phyloP scores from a whole-genome alignment of 1,284 basidiomycete genomes.

The Austropuccinia psidii region DNA sequence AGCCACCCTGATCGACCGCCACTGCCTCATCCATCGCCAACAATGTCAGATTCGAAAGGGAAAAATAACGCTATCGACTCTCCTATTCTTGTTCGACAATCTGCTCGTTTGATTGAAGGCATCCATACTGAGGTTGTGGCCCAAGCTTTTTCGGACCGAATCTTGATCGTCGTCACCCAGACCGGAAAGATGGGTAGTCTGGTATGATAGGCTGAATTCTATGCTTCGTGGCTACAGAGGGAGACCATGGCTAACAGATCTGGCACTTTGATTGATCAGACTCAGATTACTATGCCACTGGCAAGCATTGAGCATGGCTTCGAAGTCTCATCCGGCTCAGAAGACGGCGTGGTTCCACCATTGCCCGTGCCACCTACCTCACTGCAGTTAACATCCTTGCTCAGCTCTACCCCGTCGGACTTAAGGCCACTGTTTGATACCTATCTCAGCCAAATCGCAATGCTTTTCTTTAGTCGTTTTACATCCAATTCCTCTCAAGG shows the following conservation, averaged over 20 bases:
- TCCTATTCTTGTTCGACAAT: slow-evolving; percentile 54
- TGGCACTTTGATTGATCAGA: not conserved
- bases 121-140: slow-evolving; percentile 64
- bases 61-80: slow-evolving; percentile 59
- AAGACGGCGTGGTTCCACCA: not conserved
- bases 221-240: no score
- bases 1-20: not conserved
- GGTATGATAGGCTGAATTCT: no score
- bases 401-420: slow-evolving; percentile 19
- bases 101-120: slow-evolving; percentile 54
- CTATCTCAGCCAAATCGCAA: slow-evolving; percentile 25
- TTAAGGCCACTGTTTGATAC: slow-evolving; percentile 22
- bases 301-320: slow-evolving; percentile 18
- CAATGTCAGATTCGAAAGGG: slow-evolving; percentile 56
- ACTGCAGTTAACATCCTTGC: slow-evolving; percentile 11
- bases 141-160: slow-evolving; percentile 68
- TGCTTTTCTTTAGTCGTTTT: slow-evolving; percentile 24
- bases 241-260: not conserved
- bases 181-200: slow-evolving; percentile 75
- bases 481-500: not conserved
- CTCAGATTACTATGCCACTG: slow-evolving; percentile 20
- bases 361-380: slow-evolving; percentile 22
- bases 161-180: slow-evolving; percentile 74
- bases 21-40: not conserved
- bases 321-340: slow-evolving; percentile 1